Evolutionary conservation across 352 stramenopile species (phyloP).

Genomic region (Pythium diclinum): DNA sequence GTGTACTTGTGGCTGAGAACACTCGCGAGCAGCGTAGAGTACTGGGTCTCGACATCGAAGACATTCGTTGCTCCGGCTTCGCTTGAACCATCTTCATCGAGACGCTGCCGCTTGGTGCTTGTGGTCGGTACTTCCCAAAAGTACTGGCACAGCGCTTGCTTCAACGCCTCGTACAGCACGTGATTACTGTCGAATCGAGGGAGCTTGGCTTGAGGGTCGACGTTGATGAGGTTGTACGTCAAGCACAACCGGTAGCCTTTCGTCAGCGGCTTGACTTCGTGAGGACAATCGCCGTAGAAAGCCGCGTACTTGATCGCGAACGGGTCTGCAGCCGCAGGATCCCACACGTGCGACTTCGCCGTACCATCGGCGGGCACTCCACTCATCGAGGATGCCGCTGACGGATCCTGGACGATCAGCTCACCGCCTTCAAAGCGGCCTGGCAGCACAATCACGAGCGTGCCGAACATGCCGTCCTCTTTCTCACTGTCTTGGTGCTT

Average conservation of each 20-base stretch:
- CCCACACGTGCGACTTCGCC: conserved; percentile 1
- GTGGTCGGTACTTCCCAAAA: conserved; percentile 5
- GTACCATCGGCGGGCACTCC: not conserved
- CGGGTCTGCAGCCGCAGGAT: conserved; percentile 1
- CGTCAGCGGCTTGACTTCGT: conserved; percentile 20
- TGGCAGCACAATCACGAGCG: conserved; percentile 42
- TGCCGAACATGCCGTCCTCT: conserved; percentile 45
- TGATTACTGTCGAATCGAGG: conserved; percentile 6
- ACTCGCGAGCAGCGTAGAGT: conserved; percentile 13
- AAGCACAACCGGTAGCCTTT: conserved; percentile 20
- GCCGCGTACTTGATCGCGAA: conserved; percentile 23
- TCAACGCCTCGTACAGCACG: conserved; percentile 7
- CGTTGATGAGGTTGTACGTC: conserved; percentile 23
- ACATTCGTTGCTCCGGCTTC: not conserved
- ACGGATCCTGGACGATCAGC: conserved; percentile 14
- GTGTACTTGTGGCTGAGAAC: conserved; percentile 22
- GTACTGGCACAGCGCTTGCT: conserved; percentile 8
- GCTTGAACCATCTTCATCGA: not conserved
- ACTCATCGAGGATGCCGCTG: not conserved
- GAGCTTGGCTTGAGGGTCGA: not conserved
- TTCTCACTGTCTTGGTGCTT: conserved; percentile 54
- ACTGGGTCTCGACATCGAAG: not conserved
- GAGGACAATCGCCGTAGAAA: conserved; percentile 24
- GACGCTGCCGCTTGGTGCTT: conserved; percentile 3
- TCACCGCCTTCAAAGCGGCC: conserved; percentile 25